phyloP scores from a whole-genome alignment of 176 grass and related monocot genomes.

The Lolium perenne region DNA sequence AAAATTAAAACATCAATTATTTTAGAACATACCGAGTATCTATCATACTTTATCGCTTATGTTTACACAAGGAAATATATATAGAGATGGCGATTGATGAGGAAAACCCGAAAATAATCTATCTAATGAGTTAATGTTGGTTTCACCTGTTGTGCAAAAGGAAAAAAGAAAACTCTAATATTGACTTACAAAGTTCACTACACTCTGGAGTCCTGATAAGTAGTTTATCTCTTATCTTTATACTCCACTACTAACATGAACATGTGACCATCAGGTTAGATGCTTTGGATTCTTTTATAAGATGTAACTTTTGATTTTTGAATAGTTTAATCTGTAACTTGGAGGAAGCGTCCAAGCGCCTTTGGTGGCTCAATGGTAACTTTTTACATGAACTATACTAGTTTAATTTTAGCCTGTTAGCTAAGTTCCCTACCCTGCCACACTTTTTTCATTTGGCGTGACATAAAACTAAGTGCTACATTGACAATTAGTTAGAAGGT shows the following conservation, averaged over 20 bases:
- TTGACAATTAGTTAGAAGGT: background rate
- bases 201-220: conserved; percentile 15
- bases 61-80: no score
- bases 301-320: conserved; percentile 39
- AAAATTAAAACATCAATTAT: no score
- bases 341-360: conserved; percentile 53
- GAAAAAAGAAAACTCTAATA: conserved; percentile 38
- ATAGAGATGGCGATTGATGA: no score
- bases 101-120: no score
- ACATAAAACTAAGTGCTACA: background rate
- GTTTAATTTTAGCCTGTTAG: conserved; percentile 4
- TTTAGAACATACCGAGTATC: no score
- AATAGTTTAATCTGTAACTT: conserved; percentile 40
- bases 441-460: background rate
- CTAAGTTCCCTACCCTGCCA: background rate
- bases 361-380: conserved; percentile 73
- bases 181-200: conserved; percentile 49
- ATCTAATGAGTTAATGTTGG: no score
- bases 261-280: conserved; percentile 43
- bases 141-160: background rate
- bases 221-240: conserved; percentile 40
- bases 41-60: no score
- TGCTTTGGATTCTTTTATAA: conserved; percentile 36
- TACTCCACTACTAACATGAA: conserved; percentile 28
- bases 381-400: conserved; percentile 39